Evolutionary conservation across 495 filamentous ascomycete species (phyloP), one percentile per base, ranked within the genome.

Genomic region (Thozetella sp.): DNA sequence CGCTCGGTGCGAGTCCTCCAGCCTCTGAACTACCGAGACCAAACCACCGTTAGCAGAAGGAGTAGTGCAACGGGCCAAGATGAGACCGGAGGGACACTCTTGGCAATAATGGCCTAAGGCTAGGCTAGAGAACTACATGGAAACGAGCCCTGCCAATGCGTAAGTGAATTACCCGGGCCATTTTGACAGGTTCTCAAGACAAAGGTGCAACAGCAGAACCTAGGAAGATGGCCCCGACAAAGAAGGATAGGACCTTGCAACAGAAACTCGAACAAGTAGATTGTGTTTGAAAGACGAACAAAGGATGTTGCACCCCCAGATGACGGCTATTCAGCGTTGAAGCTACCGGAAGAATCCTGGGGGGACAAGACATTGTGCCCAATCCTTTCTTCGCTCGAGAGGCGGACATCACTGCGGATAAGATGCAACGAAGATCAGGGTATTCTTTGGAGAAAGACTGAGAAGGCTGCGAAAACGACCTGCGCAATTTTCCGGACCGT

Each of bases 381-480:
- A n/a, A n/a, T n/a, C n/a, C n/a, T n/a, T 15, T 6, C 30, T 15
- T 6, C 6, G 30, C 43, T 48, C 20, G 43, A 13, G 43, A 15
- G 43, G 20, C 4, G 12, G 20, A 20, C 43, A 48, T 48, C 43
- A 48, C 43, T 4, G 20, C 10, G 6, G 43, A 4, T 48, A 15
- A 3, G 43, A 13, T n/a, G 43, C 9, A 20, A 11, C n/a, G n/a
- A 13, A 4, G 11, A 48, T 48, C 10, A 48, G 43, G 43, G 43
- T 48, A 48, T 48, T 48, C 43, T 48, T 37, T 48, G 43, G n/a
- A 48, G 43, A 48, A 48, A 48, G 43, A 48, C 43, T 48, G 43
- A 10, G 43, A 19, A 48, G 43, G 20, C 43, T 48, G 43, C 43
- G 3, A 48, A 48, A 37, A 48, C 6, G 43, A 19, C 43, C 43